Evolutionary conservation across 2,329 filamentous ascomycete genomes (phyloP), one percentile per base, ranked within the genome.

Genomic region (Phaeophleospora eucalypticola): DNA sequence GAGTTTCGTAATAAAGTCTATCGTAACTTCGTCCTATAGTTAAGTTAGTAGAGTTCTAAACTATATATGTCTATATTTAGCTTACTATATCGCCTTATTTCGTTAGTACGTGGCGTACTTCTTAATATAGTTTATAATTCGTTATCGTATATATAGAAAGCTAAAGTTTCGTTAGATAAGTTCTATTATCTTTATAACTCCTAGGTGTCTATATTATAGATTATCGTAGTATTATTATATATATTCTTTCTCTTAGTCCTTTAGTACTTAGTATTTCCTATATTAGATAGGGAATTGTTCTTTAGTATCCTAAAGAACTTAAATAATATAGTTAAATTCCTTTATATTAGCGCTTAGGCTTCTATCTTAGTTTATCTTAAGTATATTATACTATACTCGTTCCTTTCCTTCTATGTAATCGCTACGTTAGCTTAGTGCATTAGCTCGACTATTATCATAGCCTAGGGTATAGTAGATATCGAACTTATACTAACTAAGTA

Each of bases 1-100:
- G 37, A 62, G 46, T 14, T 53, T 47, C 12, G 46, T 48, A 36
- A 59, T 62, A 16, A 29, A 29, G 24, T 29, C 24, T 29, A 29
- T 29, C 12, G 24, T 29, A 29, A 29, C 24, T 29, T 29, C 24
- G 24, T 54, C 41, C 48, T 49, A 55, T 45, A 37, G 48, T 34
- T 45, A 17, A 12, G 7, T 20, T 20, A 29, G 48, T 48, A 38
- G 41, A 34, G 24, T 45, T 15, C 20, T 9, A 29, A 53, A 53
- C 20, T 53, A 41, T 12, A 53, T 35, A 20, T 50, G 12, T 36
- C 51, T 29, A 27, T 53, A 53, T 21, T 43, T 49, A 7, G 46
- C 12, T 20, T 53, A 32, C 48, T 34, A 3, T 27, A 17, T 10
- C 19, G 33, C 43, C 38, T 53, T 53, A 33, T 53, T 49, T 14